Base-by-base conservation (phyloP, 1,139 yeast species). In the Eremothecium coryli region DNA sequence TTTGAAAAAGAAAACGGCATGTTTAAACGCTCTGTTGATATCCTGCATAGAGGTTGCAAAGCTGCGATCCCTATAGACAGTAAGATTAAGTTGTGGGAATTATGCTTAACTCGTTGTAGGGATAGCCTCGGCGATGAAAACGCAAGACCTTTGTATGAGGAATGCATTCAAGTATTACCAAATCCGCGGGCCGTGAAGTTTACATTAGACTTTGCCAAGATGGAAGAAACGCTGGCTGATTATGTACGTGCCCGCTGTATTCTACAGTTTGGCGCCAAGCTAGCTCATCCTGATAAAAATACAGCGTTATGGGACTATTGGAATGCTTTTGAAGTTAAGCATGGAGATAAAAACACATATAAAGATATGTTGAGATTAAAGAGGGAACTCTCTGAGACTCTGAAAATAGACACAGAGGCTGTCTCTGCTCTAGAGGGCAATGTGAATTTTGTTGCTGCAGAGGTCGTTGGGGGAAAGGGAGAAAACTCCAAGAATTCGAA, bases 351-450 rank as follows among this genome's bases (percentile, higher is more conserved):
- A 48, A 67, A 65, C 2, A 72, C 82, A 0, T 85, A 72, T 56
- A 85, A 81, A 47, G 80, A 76, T 11, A 80, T 85, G 88, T 57
- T 86, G 15, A 64, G 79, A 31, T 63, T 68, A 45, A 82, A 77
- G 52, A 65, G 88, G 33, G 62, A 69, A 31, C 64, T 68, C n/a
- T 64, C 58, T 26, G 65, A 61, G 3, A 59, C 61, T 37, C 61
- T 64, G 52, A 52, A 52, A 25, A 54, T 61, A 2, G 65, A 65
- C 37, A 52, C 63, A 12, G 60, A 56, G 26, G 38, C 43, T 6
- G 46, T 50, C 11, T 57, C 58, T 25, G 52, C 56, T 30, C 48
- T 50, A 2, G 51, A 54, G 23, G 68, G 67, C 8, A 47, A 48
- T 28, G 40, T 54, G 43, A 84, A 82, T 4, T 81, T 82, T 52